phyloP scores from a whole-genome alignment of 2,329 filamentous ascomycete genomes.

The Coniochaeta pulveracea region DNA sequence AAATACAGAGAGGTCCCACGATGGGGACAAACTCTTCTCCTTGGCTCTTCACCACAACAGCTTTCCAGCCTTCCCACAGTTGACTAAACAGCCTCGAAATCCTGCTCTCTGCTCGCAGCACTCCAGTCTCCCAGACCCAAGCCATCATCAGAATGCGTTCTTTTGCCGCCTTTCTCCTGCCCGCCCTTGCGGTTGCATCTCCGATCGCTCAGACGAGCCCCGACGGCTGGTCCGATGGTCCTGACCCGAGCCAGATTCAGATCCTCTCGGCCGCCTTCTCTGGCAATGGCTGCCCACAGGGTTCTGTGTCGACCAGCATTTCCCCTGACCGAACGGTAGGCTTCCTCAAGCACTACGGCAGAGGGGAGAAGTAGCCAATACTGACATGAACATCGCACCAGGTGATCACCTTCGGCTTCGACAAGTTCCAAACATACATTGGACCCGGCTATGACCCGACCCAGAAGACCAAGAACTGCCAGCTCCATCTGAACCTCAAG shows the following conservation, averaged over 20 bases:
- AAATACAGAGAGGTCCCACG: constrained; percentile 11
- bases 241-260: constrained; percentile 28
- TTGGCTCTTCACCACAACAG: constrained; percentile 10
- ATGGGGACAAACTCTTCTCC: constrained; percentile 7
- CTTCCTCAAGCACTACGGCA: no score
- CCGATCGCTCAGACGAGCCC: constrained; percentile 16
- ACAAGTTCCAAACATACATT: constrained; percentile 34
- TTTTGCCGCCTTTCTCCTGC: constrained; percentile 22
- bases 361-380: neutral
- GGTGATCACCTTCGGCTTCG: constrained; percentile 35
- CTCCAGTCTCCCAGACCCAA: constrained; percentile 8
- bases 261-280: constrained; percentile 27
- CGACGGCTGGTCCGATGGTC: constrained; percentile 19
- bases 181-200: constrained; percentile 23
- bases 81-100: no score
- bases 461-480: constrained; percentile 33
- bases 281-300: constrained; percentile 32
- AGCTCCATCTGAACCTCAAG: constrained; percentile 32
- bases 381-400: constrained; percentile 7
- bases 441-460: constrained; percentile 24
- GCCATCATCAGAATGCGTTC: constrained; percentile 20
- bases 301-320: constrained; percentile 28
- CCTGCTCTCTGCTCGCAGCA: no score
- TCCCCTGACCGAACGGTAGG: constrained; percentile 29
- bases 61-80: constrained; percentile 7